Base-by-base conservation (phyloP, 129 eudicot genomes). In the Heracleum sosnowskyi region DNA sequence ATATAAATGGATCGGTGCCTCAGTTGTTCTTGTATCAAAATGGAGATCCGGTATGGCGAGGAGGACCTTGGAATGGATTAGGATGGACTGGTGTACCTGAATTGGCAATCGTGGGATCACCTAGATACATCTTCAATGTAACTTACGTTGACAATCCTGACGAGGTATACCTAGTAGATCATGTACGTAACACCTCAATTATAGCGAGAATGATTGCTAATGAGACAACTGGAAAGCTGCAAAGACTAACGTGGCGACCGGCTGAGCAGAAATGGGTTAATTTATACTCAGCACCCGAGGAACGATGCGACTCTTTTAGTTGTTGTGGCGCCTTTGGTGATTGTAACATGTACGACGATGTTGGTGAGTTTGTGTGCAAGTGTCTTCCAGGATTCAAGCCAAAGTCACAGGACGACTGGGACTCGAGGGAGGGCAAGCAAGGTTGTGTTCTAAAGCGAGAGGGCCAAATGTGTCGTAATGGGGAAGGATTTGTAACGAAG, bases 61-160 rank as follows among this genome's bases (percentile, higher is more conserved):
- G 72, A 41, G 86, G 86, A 28, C 81, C 86, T 16, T 83, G 86
- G 86, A 80, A 47, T 29, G 86, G 86, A 46, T 39, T 75, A 18
- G 37, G 71, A 26, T 79, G 69, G 79, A 83, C 75, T 49, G 86
- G 85, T 40, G 51, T 78, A n/a, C 78, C 85, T 26, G 70, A 33
- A 31, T 49, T 82, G 79, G 63, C 63, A 22, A 7, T 55, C 29
- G 9, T 55, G 10, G 28, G 28, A 22, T 37, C 60, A 4, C 24
- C 75, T 10, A 35, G 69, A 18, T 70, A 15, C 62, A 36, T 60
- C 17, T 69, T 83, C 55, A 79, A 51, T 20, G n/a, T 51, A 20
- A 46, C 8, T 13, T 83, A 66, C 42, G 76, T 79, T 28, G 70
- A 69, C 28, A 74, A 78, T 53, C 36, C 42, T 39, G 78, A 80